Base-by-base conservation (phyloP, 2,329 filamentous ascomycete genomes). In the Aspergillus ruber region DNA sequence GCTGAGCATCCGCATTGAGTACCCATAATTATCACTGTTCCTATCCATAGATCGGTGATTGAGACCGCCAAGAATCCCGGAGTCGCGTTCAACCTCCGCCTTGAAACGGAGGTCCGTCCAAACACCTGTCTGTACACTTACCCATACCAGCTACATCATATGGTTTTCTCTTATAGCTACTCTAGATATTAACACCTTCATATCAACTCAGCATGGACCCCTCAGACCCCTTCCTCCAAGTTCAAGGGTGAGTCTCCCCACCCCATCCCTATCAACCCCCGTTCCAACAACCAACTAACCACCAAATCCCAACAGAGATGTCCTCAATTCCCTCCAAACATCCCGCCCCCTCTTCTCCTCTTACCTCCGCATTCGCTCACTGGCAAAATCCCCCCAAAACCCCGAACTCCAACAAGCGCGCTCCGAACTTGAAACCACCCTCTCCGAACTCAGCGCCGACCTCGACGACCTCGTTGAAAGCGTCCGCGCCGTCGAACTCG, bases 301-400 rank as follows among this genome's bases (percentile, higher is more conserved):
- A 39, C 36, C 10, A 39, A 38, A 36, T 36, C 42, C 50, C 51
- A 44, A 50, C 65, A 95, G 90, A 71, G 93, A 98, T 72, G 88
- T 97, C 57, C 84, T 95, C 56, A 74, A 83, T 54, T 86, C 94
- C 51, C 83, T 98, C 54, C 80, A 85, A 56, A 82, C 82, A 12
- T 86, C 88, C 45, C 85, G 91, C 8, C 85, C 90, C 45, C 83
- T 96, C 48, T 96, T 96, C 77, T 84, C 87, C 54, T 96, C 90
- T 13, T 98, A 95, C 75, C 81, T 95, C 39, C 91, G 93, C 64
- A 98, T 98, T 72, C 88, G 90, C 63, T 93, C 90, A 41, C 84
- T 95, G 21, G 81, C 84, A 50, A 84, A 84, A 36, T 79, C 81
- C 7, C 73, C 84, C 12, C 76, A 77, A 39, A 90, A 88, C 15